A percentile compares a stretch with the other conserved stretches of the same genome.
phyloP scores from a whole-genome alignment of 768 basidiomycete genomes.

The Lactarius akahatsu region DNA sequence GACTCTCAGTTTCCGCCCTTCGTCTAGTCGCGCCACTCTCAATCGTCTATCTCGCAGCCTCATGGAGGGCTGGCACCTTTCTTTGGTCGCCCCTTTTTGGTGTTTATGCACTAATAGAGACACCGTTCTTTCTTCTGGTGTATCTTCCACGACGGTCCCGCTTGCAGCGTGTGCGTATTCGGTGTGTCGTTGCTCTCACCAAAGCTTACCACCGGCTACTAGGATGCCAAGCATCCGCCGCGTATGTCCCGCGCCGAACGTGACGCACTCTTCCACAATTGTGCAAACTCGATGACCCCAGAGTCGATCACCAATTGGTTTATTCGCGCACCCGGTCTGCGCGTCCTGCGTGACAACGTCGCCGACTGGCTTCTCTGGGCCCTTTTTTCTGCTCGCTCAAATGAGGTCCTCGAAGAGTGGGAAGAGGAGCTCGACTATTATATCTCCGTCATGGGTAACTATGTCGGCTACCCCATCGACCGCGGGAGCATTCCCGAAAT shows the following conservation, averaged over 20 bases:
- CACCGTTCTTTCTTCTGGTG: slow-evolving; percentile 48
- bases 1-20: slow-evolving; percentile 44
- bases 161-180: slow-evolving; percentile 49
- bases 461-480: slow-evolving; percentile 43
- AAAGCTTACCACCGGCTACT: not conserved
- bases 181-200: too few relatives aligned
- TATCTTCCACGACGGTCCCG: slow-evolving; percentile 47
- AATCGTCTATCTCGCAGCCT: slow-evolving; percentile 38
- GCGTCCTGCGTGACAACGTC: slow-evolving; percentile 48
- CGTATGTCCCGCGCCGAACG: slow-evolving; percentile 44
- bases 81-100: slow-evolving; percentile 36
- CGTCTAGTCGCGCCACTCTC: slow-evolving; percentile 53
- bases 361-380: slow-evolving; percentile 68
- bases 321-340: slow-evolving; percentile 33
- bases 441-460: slow-evolving; percentile 40
- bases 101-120: slow-evolving; percentile 44
- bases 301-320: slow-evolving; percentile 56
- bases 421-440: slow-evolving; percentile 54
- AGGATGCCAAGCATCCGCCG: slow-evolving; percentile 40
- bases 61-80: slow-evolving; percentile 32
- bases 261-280: slow-evolving; percentile 49
- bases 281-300: slow-evolving; percentile 32
- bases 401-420: slow-evolving; percentile 40
- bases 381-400: slow-evolving; percentile 47
- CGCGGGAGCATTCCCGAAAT: slow-evolving; percentile 42